Evolutionary conservation across 169 alveolate species (phyloP).

Genomic region (Eimeria falciformis): DNA sequence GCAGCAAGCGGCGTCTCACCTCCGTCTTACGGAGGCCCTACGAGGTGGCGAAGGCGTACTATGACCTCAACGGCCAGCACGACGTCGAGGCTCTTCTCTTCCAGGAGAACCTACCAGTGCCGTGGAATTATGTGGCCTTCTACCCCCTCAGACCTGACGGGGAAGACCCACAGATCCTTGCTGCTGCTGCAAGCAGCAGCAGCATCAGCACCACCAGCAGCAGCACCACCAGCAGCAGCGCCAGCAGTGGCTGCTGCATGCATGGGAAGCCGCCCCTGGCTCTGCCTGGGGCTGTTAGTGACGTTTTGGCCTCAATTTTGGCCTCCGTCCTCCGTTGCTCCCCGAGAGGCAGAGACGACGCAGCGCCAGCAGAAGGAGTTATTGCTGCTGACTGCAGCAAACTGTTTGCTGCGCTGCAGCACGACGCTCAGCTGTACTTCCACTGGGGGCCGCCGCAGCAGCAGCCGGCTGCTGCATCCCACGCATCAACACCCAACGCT

Average conservation of each 20-base stretch:
- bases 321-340: slow-evolving; percentile 33
- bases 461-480: no score
- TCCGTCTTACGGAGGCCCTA: slow-evolving; percentile 42
- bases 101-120: not conserved
- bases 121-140: slow-evolving; percentile 18
- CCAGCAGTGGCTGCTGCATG: slow-evolving; percentile 26
- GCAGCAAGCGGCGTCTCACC: slow-evolving; percentile 10
- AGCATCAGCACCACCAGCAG: not conserved
- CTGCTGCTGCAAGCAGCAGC: slow-evolving; percentile 24
- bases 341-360: not conserved
- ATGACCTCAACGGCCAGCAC: slow-evolving; percentile 5
- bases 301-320: slow-evolving; percentile 12
- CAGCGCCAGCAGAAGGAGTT: not conserved
- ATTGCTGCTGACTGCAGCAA: not conserved
- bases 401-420: not conserved
- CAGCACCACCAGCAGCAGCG: not conserved
- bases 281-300: slow-evolving; percentile 60
- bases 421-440: slow-evolving; percentile 7
- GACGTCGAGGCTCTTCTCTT: slow-evolving; percentile 25
- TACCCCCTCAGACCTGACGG: slow-evolving; percentile 1
- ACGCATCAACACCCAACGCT: no score
- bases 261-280: not conserved
- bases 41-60: slow-evolving; percentile 32
- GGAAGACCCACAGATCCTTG: not conserved
- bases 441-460: slow-evolving; percentile 1